Conservation (phyloP, 169 alveolate species). For the Cryptosporidium bovis region DNA sequence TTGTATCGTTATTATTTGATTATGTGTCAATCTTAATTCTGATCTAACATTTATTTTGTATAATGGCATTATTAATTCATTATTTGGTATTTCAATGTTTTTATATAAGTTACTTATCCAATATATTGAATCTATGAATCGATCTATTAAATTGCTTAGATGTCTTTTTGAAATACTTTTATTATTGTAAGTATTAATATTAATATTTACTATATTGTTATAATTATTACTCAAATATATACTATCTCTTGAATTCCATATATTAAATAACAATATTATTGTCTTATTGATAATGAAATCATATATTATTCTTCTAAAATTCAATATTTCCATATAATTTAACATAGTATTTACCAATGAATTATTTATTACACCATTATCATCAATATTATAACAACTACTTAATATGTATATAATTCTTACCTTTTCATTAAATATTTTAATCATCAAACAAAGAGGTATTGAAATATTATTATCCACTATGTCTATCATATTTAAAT, state of each 20-base stretch:
- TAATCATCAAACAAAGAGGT: constrained; percentile 32
- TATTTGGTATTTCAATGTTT: not conserved
- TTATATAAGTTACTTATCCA: not conserved
- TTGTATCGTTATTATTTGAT: constrained; percentile 18
- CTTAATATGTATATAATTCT: constrained; percentile 7
- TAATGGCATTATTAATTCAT: not conserved
- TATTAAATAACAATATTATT: not conserved
- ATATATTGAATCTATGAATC: not conserved
- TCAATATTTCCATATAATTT: constrained; percentile 4
- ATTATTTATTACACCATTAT: not conserved
- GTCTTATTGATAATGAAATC: not conserved
- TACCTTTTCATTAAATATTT: not conserved
- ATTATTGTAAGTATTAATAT: not conserved
- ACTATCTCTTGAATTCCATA: constrained; percentile 11
- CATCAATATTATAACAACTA: not conserved
- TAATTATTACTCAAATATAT: too few relatives aligned
- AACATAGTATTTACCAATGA: not conserved
- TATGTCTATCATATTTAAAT: constrained; percentile 17
- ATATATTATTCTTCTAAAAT: constrained; percentile 12
- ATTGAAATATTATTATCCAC: constrained; percentile 6
- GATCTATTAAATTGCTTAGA: not conserved
- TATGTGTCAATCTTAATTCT: constrained; percentile 3
- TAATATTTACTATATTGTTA: too few relatives aligned
- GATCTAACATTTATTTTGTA: not conserved
- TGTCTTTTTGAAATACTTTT: not conserved